phyloP scores from a whole-genome alignment of 352 stramenopile species.

The Blastocystis sp. region DNA sequence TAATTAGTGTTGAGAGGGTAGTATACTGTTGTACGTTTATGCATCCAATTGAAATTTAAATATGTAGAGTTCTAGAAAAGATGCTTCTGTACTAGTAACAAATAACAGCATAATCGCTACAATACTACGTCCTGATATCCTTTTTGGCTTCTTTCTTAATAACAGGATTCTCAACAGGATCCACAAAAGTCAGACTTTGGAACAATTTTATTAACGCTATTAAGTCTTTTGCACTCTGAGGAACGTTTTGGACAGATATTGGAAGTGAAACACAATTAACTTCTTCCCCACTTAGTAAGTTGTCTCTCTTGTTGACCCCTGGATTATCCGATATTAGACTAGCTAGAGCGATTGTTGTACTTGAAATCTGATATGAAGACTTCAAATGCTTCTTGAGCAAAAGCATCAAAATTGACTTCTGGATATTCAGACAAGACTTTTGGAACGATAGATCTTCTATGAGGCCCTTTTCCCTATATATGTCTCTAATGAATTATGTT shows the following conservation, averaged over 20 bases:
- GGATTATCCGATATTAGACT: neutral
- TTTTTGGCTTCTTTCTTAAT: neutral
- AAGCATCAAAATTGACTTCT: conserved; percentile 29
- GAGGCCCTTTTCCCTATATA: neutral
- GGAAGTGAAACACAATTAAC: neutral
- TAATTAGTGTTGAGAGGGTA: no score
- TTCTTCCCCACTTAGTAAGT: neutral
- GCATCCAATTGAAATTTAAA: no score
- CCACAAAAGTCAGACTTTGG: neutral
- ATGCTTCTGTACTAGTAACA: no score
- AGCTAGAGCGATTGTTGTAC: neutral
- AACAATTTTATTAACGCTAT: neutral
- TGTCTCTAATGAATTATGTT: neutral
- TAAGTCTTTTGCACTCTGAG: neutral
- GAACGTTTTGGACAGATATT: neutral
- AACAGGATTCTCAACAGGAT: conserved; percentile 34
- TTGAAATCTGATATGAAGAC: conserved; percentile 34
- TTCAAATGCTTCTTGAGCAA: conserved; percentile 47
- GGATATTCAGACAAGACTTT: neutral
- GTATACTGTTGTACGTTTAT: no score
- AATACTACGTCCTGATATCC: neutral
- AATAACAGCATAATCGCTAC: no score
- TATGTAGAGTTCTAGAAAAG: no score
- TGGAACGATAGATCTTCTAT: neutral
- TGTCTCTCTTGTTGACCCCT: conserved; percentile 17